Percentiles rank a stretch among this genome's conserved stretches.
phyloP scores from a whole-genome alignment of 805 yeast genomes.

The Metschnikowia santaceciliae region DNA sequence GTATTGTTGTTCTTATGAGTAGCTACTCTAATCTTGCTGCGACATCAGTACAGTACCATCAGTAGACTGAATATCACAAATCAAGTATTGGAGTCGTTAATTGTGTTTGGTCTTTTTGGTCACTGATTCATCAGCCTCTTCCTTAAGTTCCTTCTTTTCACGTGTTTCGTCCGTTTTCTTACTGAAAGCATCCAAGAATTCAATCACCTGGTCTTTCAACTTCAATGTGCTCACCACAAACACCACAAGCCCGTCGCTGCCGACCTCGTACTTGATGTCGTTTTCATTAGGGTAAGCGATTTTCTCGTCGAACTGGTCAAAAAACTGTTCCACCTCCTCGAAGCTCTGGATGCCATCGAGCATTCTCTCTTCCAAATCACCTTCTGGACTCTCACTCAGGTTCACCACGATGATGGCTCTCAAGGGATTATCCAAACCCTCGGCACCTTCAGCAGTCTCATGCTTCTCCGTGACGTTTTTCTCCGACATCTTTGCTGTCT shows the following conservation, averaged over 20 bases:
- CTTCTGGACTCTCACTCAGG: slow-evolving; percentile 31
- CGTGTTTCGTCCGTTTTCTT: slow-evolving; percentile 1
- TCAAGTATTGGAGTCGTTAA: too few species aligned
- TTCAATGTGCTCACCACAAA: slow-evolving; percentile 44
- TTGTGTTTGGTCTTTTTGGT: slow-evolving; percentile 5
- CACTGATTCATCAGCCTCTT: not conserved
- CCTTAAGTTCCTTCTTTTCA: not conserved
- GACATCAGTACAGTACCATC: too few species aligned
- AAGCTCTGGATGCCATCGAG: slow-evolving; percentile 44
- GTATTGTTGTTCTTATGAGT: too few species aligned
- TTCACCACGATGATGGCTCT: slow-evolving; percentile 42
- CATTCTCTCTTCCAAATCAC: slow-evolving; percentile 47
- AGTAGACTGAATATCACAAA: too few species aligned
- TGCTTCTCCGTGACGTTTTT: not conserved
- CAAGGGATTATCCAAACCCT: slow-evolving; percentile 45
- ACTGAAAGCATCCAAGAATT: slow-evolving; percentile 40
- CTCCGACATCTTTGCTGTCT: not conserved
- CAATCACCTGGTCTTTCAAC: slow-evolving; percentile 36
- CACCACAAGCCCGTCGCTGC: slow-evolving; percentile 57
- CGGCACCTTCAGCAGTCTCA: slow-evolving; percentile 11
- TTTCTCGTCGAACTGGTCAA: slow-evolving; percentile 48
- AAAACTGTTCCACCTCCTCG: slow-evolving; percentile 47
- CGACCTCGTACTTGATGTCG: slow-evolving; percentile 54
- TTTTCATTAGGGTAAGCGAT: slow-evolving; percentile 55
- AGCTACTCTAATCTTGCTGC: too few species aligned